Conservation (phyloP, 768 basidiomycete genomes). For the Boletellus ananiceps region DNA sequence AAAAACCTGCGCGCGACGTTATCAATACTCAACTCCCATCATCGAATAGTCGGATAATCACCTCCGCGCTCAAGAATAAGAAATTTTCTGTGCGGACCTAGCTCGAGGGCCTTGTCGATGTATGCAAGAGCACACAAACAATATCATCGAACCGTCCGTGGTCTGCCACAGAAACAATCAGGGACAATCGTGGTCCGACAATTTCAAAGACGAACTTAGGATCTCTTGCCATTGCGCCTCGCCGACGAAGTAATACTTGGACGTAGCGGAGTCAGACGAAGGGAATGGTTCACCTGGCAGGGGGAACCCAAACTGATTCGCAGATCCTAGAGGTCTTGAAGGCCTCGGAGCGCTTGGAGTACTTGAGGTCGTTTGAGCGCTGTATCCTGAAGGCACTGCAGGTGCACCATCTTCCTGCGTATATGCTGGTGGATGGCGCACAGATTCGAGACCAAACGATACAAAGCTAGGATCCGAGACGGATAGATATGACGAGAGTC, state of each 20-base stretch:
- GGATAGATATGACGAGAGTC: too few species aligned
- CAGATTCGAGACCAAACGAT: too few species aligned
- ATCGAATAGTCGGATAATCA: not conserved
- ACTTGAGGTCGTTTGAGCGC: too few species aligned
- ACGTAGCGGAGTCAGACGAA: not conserved
- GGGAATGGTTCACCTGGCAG: not conserved
- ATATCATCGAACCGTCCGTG: constrained; percentile 9
- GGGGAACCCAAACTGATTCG: constrained; percentile 9
- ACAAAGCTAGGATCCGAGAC: too few species aligned
- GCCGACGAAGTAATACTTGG: constrained; percentile 6
- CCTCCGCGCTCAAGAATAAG: constrained; percentile 16
- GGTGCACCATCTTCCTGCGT: too few species aligned
- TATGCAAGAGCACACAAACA: constrained; percentile 16
- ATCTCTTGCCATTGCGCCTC: constrained; percentile 3
- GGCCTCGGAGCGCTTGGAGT: too few species aligned
- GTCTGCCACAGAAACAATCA: not conserved
- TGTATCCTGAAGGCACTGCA: too few species aligned
- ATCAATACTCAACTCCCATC: not conserved
- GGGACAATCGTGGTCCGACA: too few species aligned
- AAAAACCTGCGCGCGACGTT: not conserved
- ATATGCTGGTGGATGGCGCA: too few species aligned
- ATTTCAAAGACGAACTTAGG: not conserved
- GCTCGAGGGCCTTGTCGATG: constrained; percentile 11
- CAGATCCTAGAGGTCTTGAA: not conserved
- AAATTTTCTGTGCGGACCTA: constrained; percentile 12